Conservation (phyloP, 2,329 filamentous ascomycete species). For the Herpomyces periplanetae region DNA sequence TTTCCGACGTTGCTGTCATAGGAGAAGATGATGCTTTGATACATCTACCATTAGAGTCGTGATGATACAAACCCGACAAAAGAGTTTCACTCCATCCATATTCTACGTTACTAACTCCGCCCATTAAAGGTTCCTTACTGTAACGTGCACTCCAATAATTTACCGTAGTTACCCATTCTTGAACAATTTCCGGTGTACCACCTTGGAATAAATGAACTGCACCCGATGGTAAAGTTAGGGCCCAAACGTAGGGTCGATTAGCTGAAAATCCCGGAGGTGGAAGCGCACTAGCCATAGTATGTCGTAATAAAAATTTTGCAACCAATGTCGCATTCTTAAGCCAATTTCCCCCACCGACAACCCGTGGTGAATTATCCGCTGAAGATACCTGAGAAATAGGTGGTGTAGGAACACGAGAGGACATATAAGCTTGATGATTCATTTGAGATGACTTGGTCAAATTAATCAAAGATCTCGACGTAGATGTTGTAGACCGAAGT, state of each 20-base stretch:
- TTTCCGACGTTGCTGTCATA: too few relatives aligned
- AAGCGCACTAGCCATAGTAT: slow-evolving; percentile 61
- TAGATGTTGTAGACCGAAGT: too few relatives aligned
- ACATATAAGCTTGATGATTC: too few relatives aligned
- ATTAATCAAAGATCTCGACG: too few relatives aligned
- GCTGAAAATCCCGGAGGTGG: slow-evolving; percentile 78
- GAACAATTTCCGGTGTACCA: slow-evolving; percentile 67
- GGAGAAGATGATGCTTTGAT: too few relatives aligned
- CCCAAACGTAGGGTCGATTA: slow-evolving; percentile 63
- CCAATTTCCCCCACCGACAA: slow-evolving; percentile 89
- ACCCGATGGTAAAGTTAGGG: slow-evolving; percentile 54
- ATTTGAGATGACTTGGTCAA: too few relatives aligned
- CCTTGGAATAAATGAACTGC: slow-evolving; percentile 95
- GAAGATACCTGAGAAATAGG: too few relatives aligned
- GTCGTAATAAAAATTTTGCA: slow-evolving; percentile 48
- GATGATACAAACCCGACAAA: too few relatives aligned
- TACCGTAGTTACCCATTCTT: slow-evolving; percentile 66
- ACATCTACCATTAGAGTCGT: too few relatives aligned
- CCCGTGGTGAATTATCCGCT: too few relatives aligned
- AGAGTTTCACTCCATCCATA: slow-evolving; percentile 82
- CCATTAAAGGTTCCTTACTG: slow-evolving; percentile 65
- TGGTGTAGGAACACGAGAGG: too few relatives aligned
- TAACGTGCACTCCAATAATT: slow-evolving; percentile 93
- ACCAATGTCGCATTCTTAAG: slow-evolving; percentile 75
- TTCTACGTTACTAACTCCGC: slow-evolving; percentile 81